Conservation (phyloP, 495 filamentous ascomycete genomes). For the Jackrogersella multiformis region DNA sequence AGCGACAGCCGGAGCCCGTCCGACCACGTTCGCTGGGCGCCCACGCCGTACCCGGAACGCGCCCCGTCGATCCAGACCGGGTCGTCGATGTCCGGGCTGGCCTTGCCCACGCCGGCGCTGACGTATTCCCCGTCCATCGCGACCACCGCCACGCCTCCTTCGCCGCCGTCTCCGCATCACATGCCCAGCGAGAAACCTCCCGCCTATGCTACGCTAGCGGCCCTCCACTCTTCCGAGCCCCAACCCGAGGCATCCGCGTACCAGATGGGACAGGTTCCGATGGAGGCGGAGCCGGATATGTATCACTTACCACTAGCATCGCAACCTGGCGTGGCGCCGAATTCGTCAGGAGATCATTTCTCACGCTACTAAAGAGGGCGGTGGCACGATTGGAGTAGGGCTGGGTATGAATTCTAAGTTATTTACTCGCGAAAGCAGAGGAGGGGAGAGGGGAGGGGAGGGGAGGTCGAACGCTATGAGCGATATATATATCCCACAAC, state of each 20-base stretch:
- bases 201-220: conserved; percentile 18
- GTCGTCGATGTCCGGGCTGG: conserved; percentile 36
- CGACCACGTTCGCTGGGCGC: conserved; percentile 25
- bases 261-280: conserved; percentile 36
- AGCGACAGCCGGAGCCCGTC: conserved; percentile 1
- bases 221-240: conserved; percentile 34
- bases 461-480: background rate
- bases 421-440: too few relatives aligned
- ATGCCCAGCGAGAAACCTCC: conserved; percentile 28
- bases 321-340: background rate
- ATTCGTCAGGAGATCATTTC: conserved; percentile 31
- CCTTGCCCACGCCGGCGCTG: conserved; percentile 32
- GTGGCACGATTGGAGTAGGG: too few relatives aligned
- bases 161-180: conserved; percentile 14
- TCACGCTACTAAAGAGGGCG: conserved; percentile 17
- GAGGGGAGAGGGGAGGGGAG: too few relatives aligned
- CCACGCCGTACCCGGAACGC: conserved; percentile 20
- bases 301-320: conserved; percentile 19
- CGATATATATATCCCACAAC: conserved; percentile 15
- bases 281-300: conserved; percentile 14
- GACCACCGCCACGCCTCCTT: conserved; percentile 3
- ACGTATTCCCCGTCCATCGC: conserved; percentile 28
- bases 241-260: conserved; percentile 35
- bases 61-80: conserved; percentile 26
- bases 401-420: too few relatives aligned